Base-by-base conservation (phyloP, 2,329 filamentous ascomycete genomes). In the Metarhizium robertsii region DNA sequence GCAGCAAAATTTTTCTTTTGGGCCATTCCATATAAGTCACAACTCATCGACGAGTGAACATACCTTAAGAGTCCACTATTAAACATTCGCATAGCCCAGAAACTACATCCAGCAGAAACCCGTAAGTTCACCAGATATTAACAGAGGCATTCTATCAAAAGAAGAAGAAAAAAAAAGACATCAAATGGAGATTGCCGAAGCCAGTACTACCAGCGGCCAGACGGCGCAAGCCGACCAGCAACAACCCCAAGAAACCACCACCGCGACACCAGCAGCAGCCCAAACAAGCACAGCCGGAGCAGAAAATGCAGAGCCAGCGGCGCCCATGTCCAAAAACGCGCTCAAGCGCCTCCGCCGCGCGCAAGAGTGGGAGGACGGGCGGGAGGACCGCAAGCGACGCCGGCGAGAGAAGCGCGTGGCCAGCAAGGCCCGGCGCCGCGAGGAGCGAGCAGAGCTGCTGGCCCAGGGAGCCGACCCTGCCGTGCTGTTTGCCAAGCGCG, bases 251-350 rank as follows among this genome's bases (percentile, higher is more conserved):
- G 40, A 16, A 14, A 34, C 32, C 6, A 11, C 32, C 32, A 34
- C 32, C 7, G 4, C 32, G 6, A 13, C 40, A 16, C 11, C 34
- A 50, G n/a, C 47, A 55, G 54, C 30, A 7, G 18, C 1, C 43
- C 13, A 25, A 29, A 25, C 43, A 25, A 25, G 20, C 43, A 20
- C n/a, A 13, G 8, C 57, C 3, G 49, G 55, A 42, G 50, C 53
- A 18, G 46, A 47, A n/a, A 46, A 49, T 45, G 47, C 10, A 20
- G 42, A 16, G 48, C 46, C 50, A 48, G 47, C 50, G 6, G 45
- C 56, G 2, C 60, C 62, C 2, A 60, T 96, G 53, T 96, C 92
- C 18, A 97, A 97, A 66, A 95, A 86, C 65, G 87, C 92, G 62
- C 75, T 87, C 58, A 96, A 95, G 71, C 92, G 90, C 66, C 75